Conservation (phyloP, 306 rosid genomes). For the Vicia sativa region DNA sequence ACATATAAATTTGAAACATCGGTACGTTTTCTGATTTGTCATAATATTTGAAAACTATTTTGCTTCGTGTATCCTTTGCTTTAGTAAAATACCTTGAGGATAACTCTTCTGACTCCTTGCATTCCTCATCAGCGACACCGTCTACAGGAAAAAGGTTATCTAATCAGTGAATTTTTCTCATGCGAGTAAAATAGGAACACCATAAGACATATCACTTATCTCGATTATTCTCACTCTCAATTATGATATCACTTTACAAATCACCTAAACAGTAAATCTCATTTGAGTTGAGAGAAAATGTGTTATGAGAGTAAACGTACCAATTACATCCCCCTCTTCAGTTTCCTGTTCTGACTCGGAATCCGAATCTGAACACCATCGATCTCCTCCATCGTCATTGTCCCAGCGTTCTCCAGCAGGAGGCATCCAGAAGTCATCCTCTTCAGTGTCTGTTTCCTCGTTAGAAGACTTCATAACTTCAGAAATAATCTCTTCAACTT, state of each 20-base stretch:
- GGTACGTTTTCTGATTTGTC: background rate
- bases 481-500: constrained; percentile 53
- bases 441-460: constrained; percentile 58
- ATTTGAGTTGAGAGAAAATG: constrained; percentile 24
- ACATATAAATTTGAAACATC: background rate
- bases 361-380: constrained; percentile 77
- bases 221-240: background rate
- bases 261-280: constrained; percentile 25
- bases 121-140: constrained; percentile 50
- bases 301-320: constrained; percentile 42
- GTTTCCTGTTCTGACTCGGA: constrained; percentile 61
- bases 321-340: constrained; percentile 53
- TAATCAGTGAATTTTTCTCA: constrained; percentile 23
- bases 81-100: constrained; percentile 55
- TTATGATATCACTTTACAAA: background rate
- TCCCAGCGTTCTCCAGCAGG: constrained; percentile 91
- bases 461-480: constrained; percentile 49
- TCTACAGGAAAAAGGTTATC: constrained; percentile 36
- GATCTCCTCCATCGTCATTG: constrained; percentile 71
- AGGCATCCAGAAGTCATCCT: constrained; percentile 85
- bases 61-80: constrained; percentile 6
- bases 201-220: constrained; percentile 19
- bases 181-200: background rate
- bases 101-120: constrained; percentile 66
- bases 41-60: background rate